Conservation (phyloP, 345 rosid species). For the Stellera chamaejasme region DNA sequence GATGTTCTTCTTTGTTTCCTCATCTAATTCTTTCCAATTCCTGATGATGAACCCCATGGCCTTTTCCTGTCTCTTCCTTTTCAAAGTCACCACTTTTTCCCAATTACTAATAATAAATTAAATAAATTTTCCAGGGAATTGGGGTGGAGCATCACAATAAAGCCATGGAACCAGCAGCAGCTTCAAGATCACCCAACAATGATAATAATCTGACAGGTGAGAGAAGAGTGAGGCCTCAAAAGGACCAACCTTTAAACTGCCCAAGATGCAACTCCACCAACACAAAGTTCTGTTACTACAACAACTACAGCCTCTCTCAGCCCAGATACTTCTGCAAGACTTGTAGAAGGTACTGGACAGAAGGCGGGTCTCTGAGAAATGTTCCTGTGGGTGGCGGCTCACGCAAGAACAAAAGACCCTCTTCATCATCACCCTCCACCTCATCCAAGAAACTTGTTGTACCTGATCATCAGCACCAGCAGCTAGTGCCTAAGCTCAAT, state of each 20-base stretch:
- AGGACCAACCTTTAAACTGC: constrained; percentile 39
- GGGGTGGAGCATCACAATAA: constrained; percentile 15
- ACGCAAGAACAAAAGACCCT: constrained; percentile 44
- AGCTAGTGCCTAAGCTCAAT: too few relatives aligned
- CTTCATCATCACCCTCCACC: constrained; percentile 15
- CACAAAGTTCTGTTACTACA: constrained; percentile 55
- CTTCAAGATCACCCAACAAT: too few relatives aligned
- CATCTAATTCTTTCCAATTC: constrained; percentile 3
- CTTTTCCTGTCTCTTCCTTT: constrained; percentile 6
- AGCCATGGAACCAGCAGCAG: constrained; percentile 28
- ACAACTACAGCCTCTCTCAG: constrained; percentile 53
- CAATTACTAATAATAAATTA: background rate
- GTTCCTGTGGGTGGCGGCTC: constrained; percentile 61
- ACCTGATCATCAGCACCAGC: constrained; percentile 8
- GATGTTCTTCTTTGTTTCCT: constrained; percentile 14
- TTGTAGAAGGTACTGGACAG: constrained; percentile 58
- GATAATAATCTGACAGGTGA: constrained; percentile 4
- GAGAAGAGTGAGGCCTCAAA: constrained; percentile 29
- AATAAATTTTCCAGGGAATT: constrained; percentile 22
- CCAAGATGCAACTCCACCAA: constrained; percentile 47
- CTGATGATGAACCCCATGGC: constrained; percentile 22
- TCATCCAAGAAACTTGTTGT: constrained; percentile 21
- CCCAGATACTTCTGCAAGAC: constrained; percentile 55
- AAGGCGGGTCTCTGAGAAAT: constrained; percentile 51
- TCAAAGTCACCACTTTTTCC: background rate